These are phyloP conservation scores for Leccinum sublutescens DNA, from an alignment of 768 basidiomycete species.

Conservation along the genomic window DNA sequence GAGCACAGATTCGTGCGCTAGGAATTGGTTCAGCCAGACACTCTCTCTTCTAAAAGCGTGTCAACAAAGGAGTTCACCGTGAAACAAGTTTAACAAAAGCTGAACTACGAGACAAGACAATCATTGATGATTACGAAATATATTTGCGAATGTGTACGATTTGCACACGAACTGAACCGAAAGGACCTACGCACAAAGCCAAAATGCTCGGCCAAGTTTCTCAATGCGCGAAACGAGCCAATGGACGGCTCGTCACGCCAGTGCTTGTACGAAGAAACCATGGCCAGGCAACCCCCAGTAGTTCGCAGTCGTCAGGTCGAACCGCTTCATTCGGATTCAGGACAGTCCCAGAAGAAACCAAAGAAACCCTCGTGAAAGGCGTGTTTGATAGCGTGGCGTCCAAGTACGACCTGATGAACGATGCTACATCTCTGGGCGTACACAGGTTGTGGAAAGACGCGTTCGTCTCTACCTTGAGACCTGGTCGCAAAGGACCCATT, in stretches of 20 bases:
- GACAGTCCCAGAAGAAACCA: conserved; percentile 80
- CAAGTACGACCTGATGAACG: conserved; percentile 98
- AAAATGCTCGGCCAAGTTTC: conserved; percentile 19
- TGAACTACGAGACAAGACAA: neutral
- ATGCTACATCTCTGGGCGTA: conserved; percentile 95
- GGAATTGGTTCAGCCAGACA: too few species aligned
- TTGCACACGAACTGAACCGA: neutral
- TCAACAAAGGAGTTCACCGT: neutral
- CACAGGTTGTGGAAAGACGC: conserved; percentile 97
- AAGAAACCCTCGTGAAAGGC: conserved; percentile 86
- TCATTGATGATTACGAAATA: neutral
- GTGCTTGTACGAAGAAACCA: conserved; percentile 24
- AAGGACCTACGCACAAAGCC: neutral
- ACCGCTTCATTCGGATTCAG: conserved; percentile 93
- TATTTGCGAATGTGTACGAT: neutral
- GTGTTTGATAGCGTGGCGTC: conserved; percentile 97
- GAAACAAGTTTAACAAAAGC: conserved; percentile 16
- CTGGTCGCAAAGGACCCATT: conserved; percentile 69
- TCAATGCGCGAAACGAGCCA: conserved; percentile 15
- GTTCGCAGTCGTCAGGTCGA: conserved; percentile 24
- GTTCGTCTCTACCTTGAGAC: conserved; percentile 72
- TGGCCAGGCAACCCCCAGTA: conserved; percentile 8
- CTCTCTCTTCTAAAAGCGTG: too few species aligned
- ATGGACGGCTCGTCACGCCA: conserved; percentile 10
- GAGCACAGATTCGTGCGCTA: too few species aligned